A percentile compares a stretch with the other conserved stretches of the same genome.
Conservation (phyloP, 1,284 basidiomycete species). For the Puccinia triticina region DNA sequence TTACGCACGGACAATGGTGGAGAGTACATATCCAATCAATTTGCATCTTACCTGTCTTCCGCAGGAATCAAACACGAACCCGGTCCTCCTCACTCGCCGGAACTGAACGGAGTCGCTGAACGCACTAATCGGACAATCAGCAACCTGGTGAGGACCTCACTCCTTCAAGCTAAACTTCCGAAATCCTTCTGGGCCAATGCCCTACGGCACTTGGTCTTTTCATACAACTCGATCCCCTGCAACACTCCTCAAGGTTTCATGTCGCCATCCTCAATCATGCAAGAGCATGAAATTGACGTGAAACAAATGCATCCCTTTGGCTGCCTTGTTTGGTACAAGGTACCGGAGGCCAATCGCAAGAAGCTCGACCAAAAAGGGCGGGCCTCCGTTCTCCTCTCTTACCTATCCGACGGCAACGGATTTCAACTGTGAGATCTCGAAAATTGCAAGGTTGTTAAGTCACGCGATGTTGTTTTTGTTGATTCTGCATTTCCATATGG, state of each 20-base stretch:
- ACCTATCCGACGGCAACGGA: neutral
- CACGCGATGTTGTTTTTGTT: neutral
- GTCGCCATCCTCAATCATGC: neutral
- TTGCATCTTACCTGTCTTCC: neutral
- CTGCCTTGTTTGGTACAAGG: neutral
- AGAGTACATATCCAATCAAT: neutral
- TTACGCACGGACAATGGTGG: slow-evolving; percentile 4
- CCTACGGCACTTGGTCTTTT: neutral
- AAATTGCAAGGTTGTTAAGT: neutral
- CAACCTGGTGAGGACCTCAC: neutral
- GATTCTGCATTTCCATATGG: neutral
- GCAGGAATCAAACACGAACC: neutral
- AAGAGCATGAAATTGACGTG: neutral
- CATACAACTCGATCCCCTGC: neutral
- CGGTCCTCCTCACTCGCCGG: slow-evolving; percentile 24
- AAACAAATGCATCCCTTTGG: neutral
- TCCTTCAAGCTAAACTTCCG: neutral
- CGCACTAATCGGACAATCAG: neutral
- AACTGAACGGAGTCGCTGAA: slow-evolving; percentile 15
- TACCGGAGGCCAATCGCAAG: neutral
- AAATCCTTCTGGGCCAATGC: slow-evolving; percentile 11
- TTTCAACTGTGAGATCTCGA: slow-evolving; percentile 16
- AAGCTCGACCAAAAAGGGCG: neutral
- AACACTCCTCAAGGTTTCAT: neutral
- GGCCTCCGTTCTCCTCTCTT: neutral